Evolutionary conservation across 805 yeast species (phyloP).

Genomic region (Isabelozyma heimii): DNA sequence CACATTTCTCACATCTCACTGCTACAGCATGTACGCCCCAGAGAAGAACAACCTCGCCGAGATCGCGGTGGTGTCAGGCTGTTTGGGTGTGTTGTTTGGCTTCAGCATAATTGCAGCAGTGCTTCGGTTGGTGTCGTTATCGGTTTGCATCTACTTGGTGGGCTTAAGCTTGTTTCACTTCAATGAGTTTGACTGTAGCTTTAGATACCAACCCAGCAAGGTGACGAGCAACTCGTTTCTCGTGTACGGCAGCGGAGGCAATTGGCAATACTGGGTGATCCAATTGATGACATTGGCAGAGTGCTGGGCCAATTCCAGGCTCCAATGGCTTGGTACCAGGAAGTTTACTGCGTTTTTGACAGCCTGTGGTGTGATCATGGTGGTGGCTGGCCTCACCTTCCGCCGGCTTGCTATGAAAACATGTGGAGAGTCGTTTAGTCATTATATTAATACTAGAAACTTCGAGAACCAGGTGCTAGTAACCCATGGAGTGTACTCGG

Average conservation of each 20-base stretch:
- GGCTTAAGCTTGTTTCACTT: constrained; percentile 8
- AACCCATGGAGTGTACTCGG: constrained; percentile 30
- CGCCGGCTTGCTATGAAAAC: constrained; percentile 28
- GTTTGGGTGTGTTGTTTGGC: constrained; percentile 16
- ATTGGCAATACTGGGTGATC: constrained; percentile 24
- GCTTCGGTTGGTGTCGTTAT: neutral
- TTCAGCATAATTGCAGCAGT: neutral
- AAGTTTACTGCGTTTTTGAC: constrained; percentile 3
- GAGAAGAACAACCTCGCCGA: constrained; percentile 8
- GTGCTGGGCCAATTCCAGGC: constrained; percentile 5
- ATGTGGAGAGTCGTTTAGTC: constrained; percentile 36
- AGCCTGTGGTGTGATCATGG: constrained; percentile 12
- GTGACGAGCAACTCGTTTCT: constrained; percentile 27
- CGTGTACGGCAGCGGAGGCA: constrained; percentile 34
- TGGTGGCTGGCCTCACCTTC: constrained; percentile 20
- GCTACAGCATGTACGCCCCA: neutral
- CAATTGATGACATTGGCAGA: constrained; percentile 25
- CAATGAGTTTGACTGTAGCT: constrained; percentile 26
- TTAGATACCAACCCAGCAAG: constrained; percentile 21
- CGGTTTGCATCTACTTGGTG: neutral
- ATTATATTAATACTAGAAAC: constrained; percentile 21
- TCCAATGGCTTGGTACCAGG: neutral
- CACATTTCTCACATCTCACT: neutral
- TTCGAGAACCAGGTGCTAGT: constrained; percentile 15
- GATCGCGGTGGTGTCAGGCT: constrained; percentile 13